Evolutionary conservation across 2,329 filamentous ascomycete species (phyloP).

Genomic region (Saccharata proteae): DNA sequence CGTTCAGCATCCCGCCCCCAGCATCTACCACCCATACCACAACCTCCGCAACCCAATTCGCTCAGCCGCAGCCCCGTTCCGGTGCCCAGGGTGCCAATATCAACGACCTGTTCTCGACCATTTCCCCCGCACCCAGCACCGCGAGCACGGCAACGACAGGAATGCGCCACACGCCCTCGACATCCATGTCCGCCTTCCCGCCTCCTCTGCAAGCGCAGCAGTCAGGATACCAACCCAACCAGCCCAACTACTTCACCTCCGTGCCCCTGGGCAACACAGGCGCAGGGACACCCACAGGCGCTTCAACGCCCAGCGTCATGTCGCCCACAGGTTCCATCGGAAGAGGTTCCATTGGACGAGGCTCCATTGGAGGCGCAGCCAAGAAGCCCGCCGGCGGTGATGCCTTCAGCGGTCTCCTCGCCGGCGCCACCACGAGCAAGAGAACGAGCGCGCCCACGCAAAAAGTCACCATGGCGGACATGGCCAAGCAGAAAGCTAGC

Average conservation of each 20-base stretch:
- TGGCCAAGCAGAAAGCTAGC: slow-evolving; percentile 96
- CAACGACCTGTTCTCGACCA: slow-evolving; percentile 69
- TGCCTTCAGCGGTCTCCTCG: slow-evolving; percentile 82
- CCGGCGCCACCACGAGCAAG: slow-evolving; percentile 56
- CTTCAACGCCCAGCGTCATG: slow-evolving; percentile 30
- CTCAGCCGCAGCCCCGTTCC: slow-evolving; percentile 74
- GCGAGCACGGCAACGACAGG: slow-evolving; percentile 38
- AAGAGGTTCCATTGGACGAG: slow-evolving; percentile 29
- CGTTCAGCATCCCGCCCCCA: slow-evolving; percentile 31
- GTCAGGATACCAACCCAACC: slow-evolving; percentile 58
- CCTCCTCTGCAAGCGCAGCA: slow-evolving; percentile 30
- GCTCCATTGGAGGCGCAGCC: slow-evolving; percentile 28
- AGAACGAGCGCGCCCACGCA: slow-evolving; percentile 52
- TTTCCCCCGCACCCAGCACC: slow-evolving; percentile 50
- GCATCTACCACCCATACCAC: slow-evolving; percentile 33
- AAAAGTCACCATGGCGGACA: slow-evolving; percentile 74
- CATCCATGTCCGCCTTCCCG: slow-evolving; percentile 16
- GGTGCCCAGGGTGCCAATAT: slow-evolving; percentile 69
- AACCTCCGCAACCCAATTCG: slow-evolving; percentile 55
- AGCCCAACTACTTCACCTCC: slow-evolving; percentile 92
- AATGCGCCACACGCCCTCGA: slow-evolving; percentile 38
- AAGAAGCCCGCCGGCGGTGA: slow-evolving; percentile 53
- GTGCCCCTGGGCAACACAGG: slow-evolving; percentile 35
- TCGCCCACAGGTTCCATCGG: slow-evolving; percentile 22
- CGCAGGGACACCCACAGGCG: slow-evolving; percentile 18